A percentile compares a stretch with the other conserved stretches of the same genome.
phyloP scores from a whole-genome alignment of 345 rosid species.

The Citrus inodora region DNA sequence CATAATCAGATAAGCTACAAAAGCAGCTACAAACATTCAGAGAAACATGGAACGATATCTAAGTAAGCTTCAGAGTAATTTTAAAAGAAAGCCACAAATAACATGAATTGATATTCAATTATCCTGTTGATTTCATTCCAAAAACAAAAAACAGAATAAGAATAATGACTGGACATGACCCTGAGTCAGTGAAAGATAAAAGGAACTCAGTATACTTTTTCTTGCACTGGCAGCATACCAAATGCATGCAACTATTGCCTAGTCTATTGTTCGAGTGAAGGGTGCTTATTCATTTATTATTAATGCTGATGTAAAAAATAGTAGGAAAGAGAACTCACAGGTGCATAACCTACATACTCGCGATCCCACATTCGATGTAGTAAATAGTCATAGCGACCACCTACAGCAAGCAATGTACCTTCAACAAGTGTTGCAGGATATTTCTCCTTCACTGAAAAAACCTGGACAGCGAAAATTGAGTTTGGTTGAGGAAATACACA shows the following conservation, averaged over 20 bases:
- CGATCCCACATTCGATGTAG: conserved; percentile 72
- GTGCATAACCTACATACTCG: conserved; percentile 46
- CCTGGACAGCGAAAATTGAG: conserved; percentile 33
- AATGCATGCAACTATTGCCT: no score
- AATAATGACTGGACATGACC: no score
- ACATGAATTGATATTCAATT: not conserved
- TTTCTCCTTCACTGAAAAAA: conserved; percentile 66
- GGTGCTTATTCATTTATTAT: no score
- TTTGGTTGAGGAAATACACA: not conserved
- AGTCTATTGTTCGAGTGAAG: no score
- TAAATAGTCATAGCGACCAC: conserved; percentile 91
- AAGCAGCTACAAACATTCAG: not conserved
- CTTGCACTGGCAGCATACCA: no score
- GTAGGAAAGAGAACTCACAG: conserved; percentile 17
- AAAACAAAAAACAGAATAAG: not conserved
- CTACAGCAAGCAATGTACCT: conserved; percentile 80
- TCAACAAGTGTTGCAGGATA: conserved; percentile 62
- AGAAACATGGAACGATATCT: not conserved
- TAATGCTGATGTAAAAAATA: not conserved
- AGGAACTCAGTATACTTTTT: no score
- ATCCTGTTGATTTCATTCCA: not conserved
- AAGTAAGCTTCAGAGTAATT: not conserved
- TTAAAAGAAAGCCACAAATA: not conserved
- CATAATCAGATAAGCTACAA: not conserved
- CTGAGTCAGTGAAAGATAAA: no score